These are phyloP conservation scores for Tricholomella constricta DNA, from an alignment of 768 basidiomycete genomes.

Conservation along the genomic window DNA sequence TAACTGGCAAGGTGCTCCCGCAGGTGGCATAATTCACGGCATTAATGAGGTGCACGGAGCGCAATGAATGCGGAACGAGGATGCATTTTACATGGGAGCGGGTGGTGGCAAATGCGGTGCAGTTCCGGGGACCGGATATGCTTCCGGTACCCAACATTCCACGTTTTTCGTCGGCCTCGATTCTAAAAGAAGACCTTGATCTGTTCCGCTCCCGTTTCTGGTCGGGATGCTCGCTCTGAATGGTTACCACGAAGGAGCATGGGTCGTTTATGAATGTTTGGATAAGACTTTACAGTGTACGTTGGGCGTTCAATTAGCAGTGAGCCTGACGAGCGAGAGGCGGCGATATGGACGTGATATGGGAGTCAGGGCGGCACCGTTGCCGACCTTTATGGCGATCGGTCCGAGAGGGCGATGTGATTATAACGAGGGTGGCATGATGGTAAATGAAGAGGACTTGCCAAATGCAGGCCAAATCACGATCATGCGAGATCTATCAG, in stretches of 20 bases:
- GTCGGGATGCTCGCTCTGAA: background rate
- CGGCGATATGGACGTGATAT: background rate
- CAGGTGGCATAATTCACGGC: too few relatives aligned
- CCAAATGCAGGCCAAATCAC: slow-evolving; percentile 12
- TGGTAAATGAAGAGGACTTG: slow-evolving; percentile 2
- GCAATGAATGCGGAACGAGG: too few relatives aligned
- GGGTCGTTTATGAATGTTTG: background rate
- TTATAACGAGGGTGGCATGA: slow-evolving; percentile 28
- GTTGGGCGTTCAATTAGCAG: too few relatives aligned
- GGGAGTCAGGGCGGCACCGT: background rate
- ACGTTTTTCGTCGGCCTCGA: background rate
- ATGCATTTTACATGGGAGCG: too few relatives aligned
- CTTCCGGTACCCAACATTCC: slow-evolving; percentile 1
- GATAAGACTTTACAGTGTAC: too few relatives aligned
- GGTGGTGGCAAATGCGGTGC: background rate
- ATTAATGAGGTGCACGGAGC: too few relatives aligned
- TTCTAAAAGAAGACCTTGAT: too few relatives aligned
- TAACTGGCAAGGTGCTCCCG: background rate
- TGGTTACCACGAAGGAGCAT: background rate
- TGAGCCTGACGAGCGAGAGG: background rate
- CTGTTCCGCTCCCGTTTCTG: background rate
- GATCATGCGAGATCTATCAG: slow-evolving; percentile 16
- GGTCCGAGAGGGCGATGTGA: slow-evolving; percentile 23
- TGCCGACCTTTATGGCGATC: slow-evolving; percentile 5
- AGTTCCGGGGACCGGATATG: background rate